Conservation (phyloP, 176 grass and related monocot species). For the Poa annua region DNA sequence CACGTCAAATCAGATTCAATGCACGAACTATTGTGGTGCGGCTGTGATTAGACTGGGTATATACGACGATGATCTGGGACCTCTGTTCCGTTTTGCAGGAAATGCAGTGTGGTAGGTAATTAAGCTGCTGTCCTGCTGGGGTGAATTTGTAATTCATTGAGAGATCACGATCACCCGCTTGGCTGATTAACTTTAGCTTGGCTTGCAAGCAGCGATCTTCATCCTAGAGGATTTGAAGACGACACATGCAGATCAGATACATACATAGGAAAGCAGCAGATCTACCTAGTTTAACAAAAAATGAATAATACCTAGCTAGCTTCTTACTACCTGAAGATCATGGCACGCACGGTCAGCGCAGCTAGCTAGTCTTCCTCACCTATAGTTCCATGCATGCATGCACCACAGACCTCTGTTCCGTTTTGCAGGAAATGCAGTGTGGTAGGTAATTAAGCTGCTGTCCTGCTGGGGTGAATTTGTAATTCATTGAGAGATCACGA, state of each 20-base stretch:
- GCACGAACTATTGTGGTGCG: too few species aligned
- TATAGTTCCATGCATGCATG: not conserved
- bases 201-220: not conserved
- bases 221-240: too few species aligned
- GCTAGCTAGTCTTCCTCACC: not conserved
- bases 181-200: not conserved
- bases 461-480: not conserved
- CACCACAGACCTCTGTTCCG: not conserved
- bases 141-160: not conserved
- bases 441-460: not conserved
- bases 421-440: not conserved
- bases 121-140: not conserved
- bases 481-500: not conserved
- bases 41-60: conserved; percentile 30
- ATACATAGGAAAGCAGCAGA: too few species aligned
- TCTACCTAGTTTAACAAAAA: too few species aligned
- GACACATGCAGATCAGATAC: too few species aligned
- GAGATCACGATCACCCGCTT: not conserved
- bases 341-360: conserved; percentile 29
- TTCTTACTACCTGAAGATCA: not conserved
- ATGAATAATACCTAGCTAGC: too few species aligned
- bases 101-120: not conserved
- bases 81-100: not conserved
- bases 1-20: conserved; percentile 25
- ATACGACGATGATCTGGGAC: not conserved